phyloP scores from a whole-genome alignment of 1,139 yeast species.

The Pichia sp. region DNA sequence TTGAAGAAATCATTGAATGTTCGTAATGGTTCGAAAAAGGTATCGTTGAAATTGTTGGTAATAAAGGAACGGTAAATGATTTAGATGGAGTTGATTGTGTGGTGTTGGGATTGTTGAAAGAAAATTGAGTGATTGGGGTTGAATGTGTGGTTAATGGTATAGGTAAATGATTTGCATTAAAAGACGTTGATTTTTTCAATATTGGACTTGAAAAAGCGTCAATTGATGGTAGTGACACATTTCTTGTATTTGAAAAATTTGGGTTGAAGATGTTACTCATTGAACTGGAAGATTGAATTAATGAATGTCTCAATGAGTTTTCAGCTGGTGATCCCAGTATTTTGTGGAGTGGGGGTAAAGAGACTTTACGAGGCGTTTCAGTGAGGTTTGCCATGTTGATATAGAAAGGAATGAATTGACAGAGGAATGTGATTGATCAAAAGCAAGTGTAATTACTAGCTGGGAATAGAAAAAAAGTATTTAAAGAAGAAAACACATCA shows the following conservation, averaged over 20 bases:
- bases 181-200: conserved; percentile 21
- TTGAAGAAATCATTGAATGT: no score
- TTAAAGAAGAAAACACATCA: no score
- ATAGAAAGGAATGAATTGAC: neutral
- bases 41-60: conserved; percentile 1
- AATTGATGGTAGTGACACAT: conserved; percentile 21
- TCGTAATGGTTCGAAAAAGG: no score
- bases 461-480: neutral
- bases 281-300: conserved; percentile 1
- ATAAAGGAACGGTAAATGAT: neutral
- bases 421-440: neutral
- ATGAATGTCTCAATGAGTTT: conserved; percentile 7
- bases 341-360: conserved; percentile 17
- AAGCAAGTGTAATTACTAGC: neutral
- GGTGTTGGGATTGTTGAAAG: neutral
- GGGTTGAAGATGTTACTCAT: neutral
- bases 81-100: conserved; percentile 8
- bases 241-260: conserved; percentile 1
- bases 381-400: neutral
- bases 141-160: neutral
- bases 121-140: conserved; percentile 11
- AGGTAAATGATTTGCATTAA: conserved; percentile 9
- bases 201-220: conserved; percentile 23
- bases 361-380: conserved; percentile 1
- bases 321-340: conserved; percentile 13